A percentile compares a stretch with the other conserved stretches of the same genome.
Conservation (phyloP, 2,329 filamentous ascomycete species). For the Parastagonospora nodorum region DNA sequence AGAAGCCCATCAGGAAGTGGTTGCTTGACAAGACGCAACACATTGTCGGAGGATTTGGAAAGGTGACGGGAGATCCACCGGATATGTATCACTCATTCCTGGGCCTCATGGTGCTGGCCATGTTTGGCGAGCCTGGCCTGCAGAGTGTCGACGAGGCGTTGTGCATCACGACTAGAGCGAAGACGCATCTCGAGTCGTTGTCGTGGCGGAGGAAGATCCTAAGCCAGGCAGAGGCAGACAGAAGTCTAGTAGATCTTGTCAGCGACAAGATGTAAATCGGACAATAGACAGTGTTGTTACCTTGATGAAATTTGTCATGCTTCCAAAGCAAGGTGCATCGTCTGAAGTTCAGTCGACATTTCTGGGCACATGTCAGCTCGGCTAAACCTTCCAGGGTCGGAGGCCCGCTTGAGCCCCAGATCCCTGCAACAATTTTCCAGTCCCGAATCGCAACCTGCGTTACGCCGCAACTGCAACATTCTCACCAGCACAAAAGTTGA, state of each 20-base stretch:
- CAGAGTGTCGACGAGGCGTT: conserved; percentile 74
- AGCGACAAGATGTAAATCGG: conserved; percentile 7
- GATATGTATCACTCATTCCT: conserved; percentile 90
- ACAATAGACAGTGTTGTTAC: conserved; percentile 1
- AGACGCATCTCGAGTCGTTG: conserved; percentile 42
- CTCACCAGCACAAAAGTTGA: too few species aligned
- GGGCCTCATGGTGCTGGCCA: conserved; percentile 77
- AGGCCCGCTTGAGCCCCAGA: conserved; percentile 5
- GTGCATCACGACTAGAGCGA: conserved; percentile 70
- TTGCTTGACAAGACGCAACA: conserved; percentile 87
- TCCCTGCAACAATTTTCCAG: conserved; percentile 32
- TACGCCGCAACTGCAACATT: not conserved
- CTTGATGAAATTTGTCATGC: not conserved
- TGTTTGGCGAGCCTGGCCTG: conserved; percentile 72
- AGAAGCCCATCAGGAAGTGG: conserved; percentile 70
- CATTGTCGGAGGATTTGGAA: conserved; percentile 62
- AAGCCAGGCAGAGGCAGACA: not conserved
- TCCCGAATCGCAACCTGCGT: conserved; percentile 2
- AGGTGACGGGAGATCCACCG: conserved; percentile 53
- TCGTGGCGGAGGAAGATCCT: conserved; percentile 42
- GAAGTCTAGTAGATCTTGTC: not conserved
- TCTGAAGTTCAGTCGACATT: not conserved
- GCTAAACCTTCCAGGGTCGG: conserved; percentile 12
- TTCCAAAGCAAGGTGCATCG: not conserved
- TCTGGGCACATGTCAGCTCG: not conserved